These are phyloP conservation scores for Penicillium freii DNA, from an alignment of 2,329 filamentous ascomycete genomes.

Conservation along the genomic window DNA sequence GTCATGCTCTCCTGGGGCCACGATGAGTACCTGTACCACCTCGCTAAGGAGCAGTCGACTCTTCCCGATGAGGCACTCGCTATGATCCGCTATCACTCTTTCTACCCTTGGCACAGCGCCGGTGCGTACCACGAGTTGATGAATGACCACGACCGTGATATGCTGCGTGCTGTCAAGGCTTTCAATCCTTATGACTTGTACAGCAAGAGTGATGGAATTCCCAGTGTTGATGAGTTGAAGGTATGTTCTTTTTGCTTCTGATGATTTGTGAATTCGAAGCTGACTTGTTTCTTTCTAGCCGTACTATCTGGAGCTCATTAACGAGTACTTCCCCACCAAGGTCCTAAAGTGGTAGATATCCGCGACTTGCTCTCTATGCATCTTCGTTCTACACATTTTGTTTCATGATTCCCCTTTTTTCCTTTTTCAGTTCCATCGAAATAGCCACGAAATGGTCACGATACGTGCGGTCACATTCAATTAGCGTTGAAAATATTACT, in stretches of 20 bases:
- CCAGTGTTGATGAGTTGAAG: slow-evolving; percentile 72
- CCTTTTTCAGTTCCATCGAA: not conserved
- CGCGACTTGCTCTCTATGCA: not conserved
- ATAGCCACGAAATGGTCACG: not conserved
- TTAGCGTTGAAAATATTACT: slow-evolving; percentile 5
- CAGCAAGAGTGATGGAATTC: slow-evolving; percentile 83
- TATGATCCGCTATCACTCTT: slow-evolving; percentile 91
- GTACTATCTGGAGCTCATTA: slow-evolving; percentile 71
- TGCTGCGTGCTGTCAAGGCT: slow-evolving; percentile 76
- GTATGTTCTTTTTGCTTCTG: not conserved
- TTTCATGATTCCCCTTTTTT: slow-evolving; percentile 22
- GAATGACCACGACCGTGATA: slow-evolving; percentile 74
- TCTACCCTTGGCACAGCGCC: slow-evolving; percentile 87
- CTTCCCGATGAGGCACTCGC: slow-evolving; percentile 79
- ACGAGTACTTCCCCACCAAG: slow-evolving; percentile 69
- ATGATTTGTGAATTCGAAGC: not conserved
- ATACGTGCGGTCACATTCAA: not conserved
- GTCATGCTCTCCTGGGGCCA: slow-evolving; percentile 84
- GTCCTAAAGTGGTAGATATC: slow-evolving; percentile 64
- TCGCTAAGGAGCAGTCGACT: slow-evolving; percentile 76
- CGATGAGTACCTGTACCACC: slow-evolving; percentile 63
- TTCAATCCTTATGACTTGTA: slow-evolving; percentile 93
- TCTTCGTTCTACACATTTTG: not conserved
- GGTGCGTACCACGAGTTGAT: slow-evolving; percentile 80
- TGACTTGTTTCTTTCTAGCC: slow-evolving; percentile 40